phyloP scores from a whole-genome alignment of 495 filamentous ascomycete genomes.

The Penicillium mononematosum region DNA sequence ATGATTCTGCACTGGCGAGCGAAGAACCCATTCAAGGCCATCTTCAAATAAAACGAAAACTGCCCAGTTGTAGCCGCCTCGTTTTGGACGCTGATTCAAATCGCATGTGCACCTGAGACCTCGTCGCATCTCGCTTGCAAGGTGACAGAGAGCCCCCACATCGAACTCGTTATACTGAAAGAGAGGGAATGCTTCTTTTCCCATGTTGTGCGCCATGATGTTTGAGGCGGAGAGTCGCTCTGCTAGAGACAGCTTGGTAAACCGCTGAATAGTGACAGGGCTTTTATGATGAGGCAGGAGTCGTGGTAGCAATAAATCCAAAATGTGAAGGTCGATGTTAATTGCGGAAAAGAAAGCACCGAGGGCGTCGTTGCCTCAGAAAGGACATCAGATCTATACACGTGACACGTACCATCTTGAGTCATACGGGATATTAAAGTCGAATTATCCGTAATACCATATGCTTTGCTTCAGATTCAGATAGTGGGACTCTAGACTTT shows the following conservation, averaged over 20 bases:
- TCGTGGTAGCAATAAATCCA: not conserved
- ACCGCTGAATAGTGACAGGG: not conserved
- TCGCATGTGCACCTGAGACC: not conserved
- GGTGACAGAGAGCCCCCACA: not conserved
- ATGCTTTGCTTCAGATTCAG: not conserved
- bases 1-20: not conserved
- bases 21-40: constrained; percentile 1
- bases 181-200: not conserved
- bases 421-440: not conserved
- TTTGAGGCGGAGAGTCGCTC: not conserved
- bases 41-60: not conserved
- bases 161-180: not conserved
- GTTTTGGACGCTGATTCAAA: not conserved
- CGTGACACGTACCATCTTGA: not conserved
- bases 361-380: not conserved
- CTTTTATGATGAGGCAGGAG: not conserved
- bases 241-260: not conserved
- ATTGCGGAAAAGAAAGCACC: not conserved
- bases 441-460: not conserved
- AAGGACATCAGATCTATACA: not conserved
- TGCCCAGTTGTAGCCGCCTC: not conserved
- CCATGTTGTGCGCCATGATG: not conserved
- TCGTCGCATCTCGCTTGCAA: not conserved
- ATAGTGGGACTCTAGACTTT: not conserved
- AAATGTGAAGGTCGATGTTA: not conserved